A percentile compares a stretch with the other conserved stretches of the same genome.
Conservation (phyloP, 306 rosid species). For the Rubus parviflorus region DNA sequence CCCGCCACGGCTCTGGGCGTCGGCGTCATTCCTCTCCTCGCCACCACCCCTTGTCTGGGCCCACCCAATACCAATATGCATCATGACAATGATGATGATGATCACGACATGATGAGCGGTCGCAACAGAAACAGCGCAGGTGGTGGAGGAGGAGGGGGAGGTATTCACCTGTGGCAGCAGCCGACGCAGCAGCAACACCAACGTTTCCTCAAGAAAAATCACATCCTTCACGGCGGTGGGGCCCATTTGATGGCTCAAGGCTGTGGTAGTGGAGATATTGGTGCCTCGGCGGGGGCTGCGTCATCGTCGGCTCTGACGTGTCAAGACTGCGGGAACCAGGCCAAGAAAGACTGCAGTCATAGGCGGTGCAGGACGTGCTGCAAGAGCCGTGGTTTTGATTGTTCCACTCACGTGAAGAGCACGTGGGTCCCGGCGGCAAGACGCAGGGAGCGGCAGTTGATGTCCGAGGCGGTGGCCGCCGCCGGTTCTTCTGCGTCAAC, state of each 20-base stretch:
- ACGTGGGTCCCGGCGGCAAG: constrained; percentile 96
- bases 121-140: constrained; percentile 9
- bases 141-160: constrained; percentile 36
- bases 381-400: constrained; percentile 85
- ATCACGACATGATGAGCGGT: neutral
- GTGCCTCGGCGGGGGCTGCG: constrained; percentile 27
- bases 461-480: constrained; percentile 12
- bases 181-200: constrained; percentile 19
- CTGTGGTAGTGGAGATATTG: neutral
- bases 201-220: constrained; percentile 53
- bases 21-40: constrained; percentile 77
- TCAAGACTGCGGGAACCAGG: constrained; percentile 95
- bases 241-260: constrained; percentile 31
- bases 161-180: constrained; percentile 89
- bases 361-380: constrained; percentile 92
- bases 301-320: constrained; percentile 49
- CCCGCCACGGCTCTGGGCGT: constrained; percentile 81
- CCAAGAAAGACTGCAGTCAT: constrained; percentile 84
- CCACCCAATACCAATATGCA: constrained; percentile 4
- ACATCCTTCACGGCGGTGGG: constrained; percentile 5
- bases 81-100: neutral
- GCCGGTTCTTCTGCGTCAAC: constrained; percentile 71
- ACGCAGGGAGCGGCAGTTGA: constrained; percentile 77
- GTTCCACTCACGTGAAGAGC: constrained; percentile 90
- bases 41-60: constrained; percentile 52